phyloP scores from a whole-genome alignment of 2,329 filamentous ascomycete species.

The Monosporascus sp. region DNA sequence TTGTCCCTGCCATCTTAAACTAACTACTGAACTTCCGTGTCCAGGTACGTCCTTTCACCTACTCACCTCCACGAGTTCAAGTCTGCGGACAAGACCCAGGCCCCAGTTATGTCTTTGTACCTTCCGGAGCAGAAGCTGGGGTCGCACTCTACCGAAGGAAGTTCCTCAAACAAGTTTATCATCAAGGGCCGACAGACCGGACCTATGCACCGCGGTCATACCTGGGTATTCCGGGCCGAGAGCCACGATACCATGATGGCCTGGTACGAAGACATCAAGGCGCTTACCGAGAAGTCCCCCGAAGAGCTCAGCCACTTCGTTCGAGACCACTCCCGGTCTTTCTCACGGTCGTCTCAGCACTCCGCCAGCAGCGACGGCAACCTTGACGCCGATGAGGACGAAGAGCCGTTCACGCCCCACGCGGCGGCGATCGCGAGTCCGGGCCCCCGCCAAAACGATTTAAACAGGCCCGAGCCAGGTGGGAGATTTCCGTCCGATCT shows the following conservation, averaged over 20 bases:
- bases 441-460: conserved; percentile 43
- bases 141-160: conserved; percentile 76
- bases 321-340: conserved; percentile 70
- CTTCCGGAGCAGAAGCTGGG: conserved; percentile 93
- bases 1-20: not conserved
- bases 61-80: conserved; percentile 99
- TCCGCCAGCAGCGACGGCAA: conserved; percentile 70
- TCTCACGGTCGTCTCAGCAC: conserved; percentile 61
- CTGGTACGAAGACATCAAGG: conserved; percentile 92
- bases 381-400: conserved; percentile 64
- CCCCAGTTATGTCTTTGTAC: conserved; percentile 93
- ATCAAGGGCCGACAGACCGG: conserved; percentile 94
- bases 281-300: conserved; percentile 79
- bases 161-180: conserved; percentile 94
- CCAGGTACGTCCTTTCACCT: conserved; percentile 88
- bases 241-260: conserved; percentile 92
- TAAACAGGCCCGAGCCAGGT: conserved; percentile 79
- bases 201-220: conserved; percentile 77
- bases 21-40: conserved; percentile 13
- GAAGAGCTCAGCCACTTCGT: conserved; percentile 88
- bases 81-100: conserved; percentile 87
- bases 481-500: conserved; percentile 95
- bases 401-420: conserved; percentile 55
- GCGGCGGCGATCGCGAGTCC: conserved; percentile 44
- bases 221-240: conserved; percentile 67